phyloP scores from a whole-genome alignment of 768 basidiomycete species.

The Chalciporus pseudorubinellus region DNA sequence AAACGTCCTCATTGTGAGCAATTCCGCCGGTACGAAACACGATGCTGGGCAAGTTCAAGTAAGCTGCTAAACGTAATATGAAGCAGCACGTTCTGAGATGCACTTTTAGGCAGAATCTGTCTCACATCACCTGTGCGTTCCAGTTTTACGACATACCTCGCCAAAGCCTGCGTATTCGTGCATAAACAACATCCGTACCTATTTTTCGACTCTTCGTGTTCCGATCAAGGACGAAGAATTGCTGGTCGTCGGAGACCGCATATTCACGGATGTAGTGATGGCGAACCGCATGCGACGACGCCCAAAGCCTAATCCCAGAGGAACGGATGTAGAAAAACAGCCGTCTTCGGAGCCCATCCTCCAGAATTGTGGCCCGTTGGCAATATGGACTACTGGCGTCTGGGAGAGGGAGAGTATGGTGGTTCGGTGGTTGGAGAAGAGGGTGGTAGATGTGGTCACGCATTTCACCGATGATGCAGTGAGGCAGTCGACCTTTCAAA shows the following conservation, averaged over 20 bases:
- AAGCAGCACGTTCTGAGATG: neutral
- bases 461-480: constrained; percentile 31
- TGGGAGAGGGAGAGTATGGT: constrained; percentile 64
- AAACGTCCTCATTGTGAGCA: constrained; percentile 89
- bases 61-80: constrained; percentile 21
- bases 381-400: constrained; percentile 68
- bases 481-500: neutral
- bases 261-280: constrained; percentile 90
- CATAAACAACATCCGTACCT: constrained; percentile 62
- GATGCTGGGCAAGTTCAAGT: constrained; percentile 83
- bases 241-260: constrained; percentile 85
- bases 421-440: constrained; percentile 60
- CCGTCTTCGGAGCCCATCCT: constrained; percentile 6
- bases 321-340: constrained; percentile 6
- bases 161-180: constrained; percentile 84
- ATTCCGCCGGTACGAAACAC: constrained; percentile 83
- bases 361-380: constrained; percentile 48
- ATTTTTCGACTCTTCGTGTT: constrained; percentile 64
- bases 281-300: constrained; percentile 64
- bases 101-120: constrained; percentile 81
- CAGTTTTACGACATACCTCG: constrained; percentile 73
- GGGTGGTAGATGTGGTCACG: constrained; percentile 45
- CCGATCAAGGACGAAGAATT: constrained; percentile 63
- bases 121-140: constrained; percentile 68
- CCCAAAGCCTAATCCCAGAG: constrained; percentile 9